phyloP scores from a whole-genome alignment of 306 rosid species.

The Delonix regia region DNA sequence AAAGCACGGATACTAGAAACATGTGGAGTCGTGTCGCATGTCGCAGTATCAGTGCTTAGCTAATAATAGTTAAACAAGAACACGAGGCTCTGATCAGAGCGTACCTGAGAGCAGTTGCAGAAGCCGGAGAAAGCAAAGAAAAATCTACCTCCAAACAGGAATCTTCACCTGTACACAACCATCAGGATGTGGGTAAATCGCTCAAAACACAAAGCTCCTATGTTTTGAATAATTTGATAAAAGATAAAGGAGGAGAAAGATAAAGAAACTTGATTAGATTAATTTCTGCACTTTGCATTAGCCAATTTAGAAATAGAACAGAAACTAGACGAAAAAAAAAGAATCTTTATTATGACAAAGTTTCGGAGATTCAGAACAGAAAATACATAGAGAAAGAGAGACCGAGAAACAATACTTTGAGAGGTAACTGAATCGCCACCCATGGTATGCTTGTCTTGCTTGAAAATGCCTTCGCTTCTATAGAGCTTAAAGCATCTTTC shows the following conservation, averaged over 20 bases:
- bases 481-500: not conserved
- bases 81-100: not conserved
- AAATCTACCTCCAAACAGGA: constrained; percentile 41
- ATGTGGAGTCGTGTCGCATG: not conserved
- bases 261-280: not conserved
- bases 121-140: constrained; percentile 41
- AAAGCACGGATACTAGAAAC: not conserved
- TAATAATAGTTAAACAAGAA: not conserved
- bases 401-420: constrained; percentile 24
- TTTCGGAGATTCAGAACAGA: constrained; percentile 1
- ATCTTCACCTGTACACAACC: constrained; percentile 46
- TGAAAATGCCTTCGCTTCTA: not conserved
- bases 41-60: not conserved
- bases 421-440: constrained; percentile 43
- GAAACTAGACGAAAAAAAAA: not conserved
- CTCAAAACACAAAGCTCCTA: not conserved
- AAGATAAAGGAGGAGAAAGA: not conserved
- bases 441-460: constrained; percentile 22
- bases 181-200: not conserved
- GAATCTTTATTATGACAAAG: not conserved
- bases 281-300: not conserved
- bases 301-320: not conserved
- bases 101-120: constrained; percentile 46
- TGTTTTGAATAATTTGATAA: not conserved
- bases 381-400: not conserved